Evolutionary conservation across 176 grass and related monocot species (phyloP).

Genomic region (Ananas comosus): DNA sequence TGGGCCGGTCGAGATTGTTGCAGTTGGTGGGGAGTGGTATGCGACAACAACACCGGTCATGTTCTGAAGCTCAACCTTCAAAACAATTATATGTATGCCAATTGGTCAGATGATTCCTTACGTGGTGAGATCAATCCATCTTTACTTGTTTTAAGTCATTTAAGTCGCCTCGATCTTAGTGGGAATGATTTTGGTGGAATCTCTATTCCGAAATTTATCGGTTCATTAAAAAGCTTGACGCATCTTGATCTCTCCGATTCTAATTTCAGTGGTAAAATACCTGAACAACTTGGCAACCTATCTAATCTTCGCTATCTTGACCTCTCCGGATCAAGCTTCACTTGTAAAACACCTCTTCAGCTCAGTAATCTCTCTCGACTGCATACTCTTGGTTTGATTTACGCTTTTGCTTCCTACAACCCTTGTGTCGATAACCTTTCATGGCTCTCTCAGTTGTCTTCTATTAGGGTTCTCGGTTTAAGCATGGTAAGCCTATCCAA

Average conservation of each 20-base stretch:
- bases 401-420: fast-evolving
- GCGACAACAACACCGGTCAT: background rate
- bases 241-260: background rate
- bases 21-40: background rate
- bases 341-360: background rate
- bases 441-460: constrained; percentile 22
- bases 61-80: background rate
- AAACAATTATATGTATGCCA: background rate
- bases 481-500: background rate
- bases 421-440: background rate
- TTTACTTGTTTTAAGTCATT: constrained; percentile 7
- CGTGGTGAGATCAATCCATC: background rate
- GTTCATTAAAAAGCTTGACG: background rate
- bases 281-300: background rate
- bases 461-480: constrained; percentile 5
- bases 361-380: background rate
- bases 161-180: background rate
- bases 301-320: background rate
- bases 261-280: background rate
- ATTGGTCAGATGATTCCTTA: background rate
- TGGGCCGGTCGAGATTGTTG: background rate
- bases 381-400: background rate
- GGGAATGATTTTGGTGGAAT: constrained; percentile 9
- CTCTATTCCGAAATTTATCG: background rate
- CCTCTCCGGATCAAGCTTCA: background rate